Conservation (phyloP, 345 rosid genomes). For the Populus deltoides region DNA sequence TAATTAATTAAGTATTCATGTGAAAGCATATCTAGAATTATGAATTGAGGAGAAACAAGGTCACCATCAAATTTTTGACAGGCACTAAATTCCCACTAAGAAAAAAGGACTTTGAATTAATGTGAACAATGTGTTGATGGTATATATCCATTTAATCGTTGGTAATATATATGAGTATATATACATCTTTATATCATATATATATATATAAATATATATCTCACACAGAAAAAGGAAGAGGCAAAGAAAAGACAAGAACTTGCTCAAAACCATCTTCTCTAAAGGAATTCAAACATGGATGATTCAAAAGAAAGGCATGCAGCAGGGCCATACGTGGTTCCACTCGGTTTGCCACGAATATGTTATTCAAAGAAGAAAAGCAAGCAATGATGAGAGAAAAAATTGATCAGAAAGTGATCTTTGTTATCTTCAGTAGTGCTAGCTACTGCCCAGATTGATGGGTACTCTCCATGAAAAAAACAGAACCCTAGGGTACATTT, state of each 20-base stretch:
- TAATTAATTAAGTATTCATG: slow-evolving; percentile 6
- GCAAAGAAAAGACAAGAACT: slow-evolving; percentile 6
- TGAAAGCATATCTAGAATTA: neutral
- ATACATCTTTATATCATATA: slow-evolving; percentile 8
- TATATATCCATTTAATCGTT: too few relatives aligned
- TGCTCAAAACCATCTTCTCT: neutral
- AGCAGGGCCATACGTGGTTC: neutral
- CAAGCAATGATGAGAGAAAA: neutral
- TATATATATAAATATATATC: neutral
- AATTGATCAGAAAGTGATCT: too few relatives aligned
- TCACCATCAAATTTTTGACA: slow-evolving; percentile 8
- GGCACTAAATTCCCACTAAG: slow-evolving; percentile 20
- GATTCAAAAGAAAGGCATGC: neutral
- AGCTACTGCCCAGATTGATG: neutral
- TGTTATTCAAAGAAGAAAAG: slow-evolving; percentile 2
- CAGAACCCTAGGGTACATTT: neutral
- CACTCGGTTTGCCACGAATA: neutral
- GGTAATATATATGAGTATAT: too few relatives aligned
- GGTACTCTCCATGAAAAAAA: neutral
- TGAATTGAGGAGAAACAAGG: neutral
- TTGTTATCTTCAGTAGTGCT: neutral
- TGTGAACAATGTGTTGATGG: too few relatives aligned
- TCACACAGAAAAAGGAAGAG: neutral
- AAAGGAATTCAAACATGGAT: neutral
- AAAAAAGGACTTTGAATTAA: neutral